Conservation (phyloP, 139 green algal species). For the Coelastrella sp. region DNA sequence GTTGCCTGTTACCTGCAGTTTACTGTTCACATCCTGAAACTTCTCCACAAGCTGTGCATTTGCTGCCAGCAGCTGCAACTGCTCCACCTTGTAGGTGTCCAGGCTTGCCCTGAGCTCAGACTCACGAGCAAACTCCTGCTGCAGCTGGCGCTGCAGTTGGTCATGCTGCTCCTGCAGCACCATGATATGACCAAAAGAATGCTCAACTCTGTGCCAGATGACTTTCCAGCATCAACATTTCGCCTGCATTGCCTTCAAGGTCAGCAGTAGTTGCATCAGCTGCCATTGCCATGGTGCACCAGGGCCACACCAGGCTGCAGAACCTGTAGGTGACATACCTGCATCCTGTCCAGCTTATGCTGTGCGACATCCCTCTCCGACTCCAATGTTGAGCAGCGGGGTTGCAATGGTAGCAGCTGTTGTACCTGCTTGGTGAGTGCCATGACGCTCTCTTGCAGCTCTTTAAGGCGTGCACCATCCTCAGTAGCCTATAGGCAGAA, state of each 20-base stretch:
- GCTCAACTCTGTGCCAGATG: background rate
- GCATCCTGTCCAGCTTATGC: slow-evolving; percentile 38
- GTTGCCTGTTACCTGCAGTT: slow-evolving; percentile 25
- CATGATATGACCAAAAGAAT: background rate
- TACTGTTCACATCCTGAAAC: slow-evolving; percentile 30
- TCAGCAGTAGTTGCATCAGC: background rate
- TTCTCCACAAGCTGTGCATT: slow-evolving; percentile 45
- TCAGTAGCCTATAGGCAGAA: slow-evolving; percentile 23
- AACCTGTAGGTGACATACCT: background rate
- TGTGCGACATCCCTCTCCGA: slow-evolving; percentile 19
- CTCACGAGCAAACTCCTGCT: slow-evolving; percentile 25
- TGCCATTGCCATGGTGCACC: background rate
- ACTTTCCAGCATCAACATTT: background rate
- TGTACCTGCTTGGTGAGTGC: slow-evolving; percentile 40
- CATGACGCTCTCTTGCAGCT: slow-evolving; percentile 43
- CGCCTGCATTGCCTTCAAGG: background rate
- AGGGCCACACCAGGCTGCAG: background rate
- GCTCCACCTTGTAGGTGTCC: slow-evolving; percentile 41
- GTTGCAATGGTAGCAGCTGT: slow-evolving; percentile 32
- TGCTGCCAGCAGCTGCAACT: slow-evolving; percentile 24
- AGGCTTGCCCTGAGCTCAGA: slow-evolving; percentile 18
- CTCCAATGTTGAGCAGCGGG: slow-evolving; percentile 8
- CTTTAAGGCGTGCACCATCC: slow-evolving; percentile 5
- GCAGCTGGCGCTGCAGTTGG: slow-evolving; percentile 23
- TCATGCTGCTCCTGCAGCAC: slow-evolving; percentile 39